Percentiles rank a stretch among this genome's conserved stretches.
Evolutionary conservation across 1,284 basidiomycete species (phyloP).

Genomic region (Heterobasidion parviporum): DNA sequence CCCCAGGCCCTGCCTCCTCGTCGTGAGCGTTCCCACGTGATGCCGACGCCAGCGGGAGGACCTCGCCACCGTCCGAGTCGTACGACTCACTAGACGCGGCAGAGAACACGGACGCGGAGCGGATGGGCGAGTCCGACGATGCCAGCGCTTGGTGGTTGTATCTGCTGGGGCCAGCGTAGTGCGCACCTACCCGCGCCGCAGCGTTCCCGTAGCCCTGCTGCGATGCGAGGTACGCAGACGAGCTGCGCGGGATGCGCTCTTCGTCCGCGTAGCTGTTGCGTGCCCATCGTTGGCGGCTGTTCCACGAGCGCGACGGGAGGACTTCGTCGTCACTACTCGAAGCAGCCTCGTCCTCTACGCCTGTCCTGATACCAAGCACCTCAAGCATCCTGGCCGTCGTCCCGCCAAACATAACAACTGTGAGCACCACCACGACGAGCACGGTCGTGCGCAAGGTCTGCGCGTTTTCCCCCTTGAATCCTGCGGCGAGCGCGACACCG

Average conservation of each 20-base stretch:
- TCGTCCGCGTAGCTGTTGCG: conserved; percentile 5
- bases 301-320: conserved; percentile 20
- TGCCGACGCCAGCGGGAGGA: conserved; percentile 59
- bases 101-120: conserved; percentile 34
- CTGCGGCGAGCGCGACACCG: conserved; percentile 92
- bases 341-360: conserved; percentile 83
- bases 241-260: conserved; percentile 28
- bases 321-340: conserved; percentile 76
- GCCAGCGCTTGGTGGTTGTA: conserved; percentile 56
- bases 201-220: conserved; percentile 24
- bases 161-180: conserved; percentile 33
- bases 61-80: conserved; percentile 71
- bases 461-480: conserved; percentile 89
- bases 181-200: conserved; percentile 38
- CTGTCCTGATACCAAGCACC: conserved; percentile 92
- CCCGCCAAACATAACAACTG: conserved; percentile 92
- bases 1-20: conserved; percentile 9
- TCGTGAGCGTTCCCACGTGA: conserved; percentile 2
- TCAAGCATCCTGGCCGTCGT: conserved; percentile 97
- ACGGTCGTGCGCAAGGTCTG: conserved; percentile 91
- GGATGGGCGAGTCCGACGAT: conserved; percentile 18
- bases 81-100: conserved; percentile 63
- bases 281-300: conserved; percentile 27
- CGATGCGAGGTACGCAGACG: conserved; percentile 30
- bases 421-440: conserved; percentile 91